A percentile compares a stretch with the other conserved stretches of the same genome.
Evolutionary conservation across 106 monocot species (phyloP).

Genomic region (Agapanthus africanus): DNA sequence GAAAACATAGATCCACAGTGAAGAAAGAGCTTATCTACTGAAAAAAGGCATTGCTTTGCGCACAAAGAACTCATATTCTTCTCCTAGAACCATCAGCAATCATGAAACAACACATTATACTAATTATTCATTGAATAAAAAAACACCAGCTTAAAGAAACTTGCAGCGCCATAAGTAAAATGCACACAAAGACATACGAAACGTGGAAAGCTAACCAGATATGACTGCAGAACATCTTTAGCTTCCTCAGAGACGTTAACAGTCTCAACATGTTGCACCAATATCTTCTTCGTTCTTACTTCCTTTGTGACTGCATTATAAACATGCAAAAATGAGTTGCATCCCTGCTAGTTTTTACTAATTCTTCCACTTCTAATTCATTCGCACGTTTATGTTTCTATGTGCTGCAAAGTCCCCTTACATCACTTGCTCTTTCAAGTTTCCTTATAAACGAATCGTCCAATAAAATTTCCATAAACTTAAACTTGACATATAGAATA

Average conservation of each 20-base stretch:
- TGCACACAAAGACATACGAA: not conserved
- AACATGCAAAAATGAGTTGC: not conserved
- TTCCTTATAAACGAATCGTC: too few species aligned
- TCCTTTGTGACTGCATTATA: slow-evolving; percentile 22
- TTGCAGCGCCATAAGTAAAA: not conserved
- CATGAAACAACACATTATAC: not conserved
- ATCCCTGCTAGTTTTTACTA: too few species aligned
- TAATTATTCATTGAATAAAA: slow-evolving; percentile 1
- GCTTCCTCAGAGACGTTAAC: slow-evolving; percentile 32
- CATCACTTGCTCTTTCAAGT: too few species aligned
- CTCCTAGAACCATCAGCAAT: not conserved
- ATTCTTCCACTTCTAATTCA: too few species aligned
- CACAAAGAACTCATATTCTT: not conserved
- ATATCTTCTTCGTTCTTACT: slow-evolving; percentile 29
- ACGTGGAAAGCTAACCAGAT: slow-evolving; percentile 32
- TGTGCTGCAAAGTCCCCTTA: too few species aligned
- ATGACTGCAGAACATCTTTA: slow-evolving; percentile 40
- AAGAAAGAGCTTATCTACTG: not conserved
- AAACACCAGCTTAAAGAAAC: not conserved
- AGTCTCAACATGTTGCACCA: slow-evolving; percentile 69
- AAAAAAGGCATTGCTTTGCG: not conserved
- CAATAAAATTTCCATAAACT: too few species aligned
- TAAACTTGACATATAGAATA: too few species aligned
- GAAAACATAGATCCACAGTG: not conserved
- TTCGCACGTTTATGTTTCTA: too few species aligned